phyloP scores from a whole-genome alignment of 1,284 basidiomycete genomes.

The Wallemia hederae region DNA sequence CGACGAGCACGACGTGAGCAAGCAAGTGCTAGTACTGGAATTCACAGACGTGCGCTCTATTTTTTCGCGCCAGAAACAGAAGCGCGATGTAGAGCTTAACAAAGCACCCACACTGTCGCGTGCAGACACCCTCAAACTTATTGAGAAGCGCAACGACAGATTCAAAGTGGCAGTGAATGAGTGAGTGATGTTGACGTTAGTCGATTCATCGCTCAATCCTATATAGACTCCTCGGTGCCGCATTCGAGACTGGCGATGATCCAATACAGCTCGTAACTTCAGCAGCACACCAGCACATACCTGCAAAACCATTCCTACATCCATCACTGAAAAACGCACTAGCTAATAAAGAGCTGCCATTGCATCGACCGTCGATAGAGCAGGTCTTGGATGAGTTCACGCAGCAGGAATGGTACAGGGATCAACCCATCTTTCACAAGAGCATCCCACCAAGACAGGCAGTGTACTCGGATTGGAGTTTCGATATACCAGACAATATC shows the following conservation, averaged over 20 bases:
- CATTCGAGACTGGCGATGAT: conserved; percentile 24
- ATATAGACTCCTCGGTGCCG: conserved; percentile 31
- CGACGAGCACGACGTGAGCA: conserved; percentile 19
- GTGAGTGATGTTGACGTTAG: conserved; percentile 17
- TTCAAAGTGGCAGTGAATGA: conserved; percentile 42
- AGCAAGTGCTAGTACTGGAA: conserved; percentile 42
- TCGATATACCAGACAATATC: not conserved
- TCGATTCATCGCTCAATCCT: not conserved
- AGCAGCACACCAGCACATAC: conserved; percentile 37
- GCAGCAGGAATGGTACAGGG: conserved; percentile 30
- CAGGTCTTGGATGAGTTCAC: conserved; percentile 29
- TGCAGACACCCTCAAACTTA: conserved; percentile 32
- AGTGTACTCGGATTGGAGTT: not conserved
- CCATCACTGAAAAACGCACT: conserved; percentile 2
- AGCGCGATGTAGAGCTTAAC: conserved; percentile 1
- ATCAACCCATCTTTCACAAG: conserved; percentile 19
- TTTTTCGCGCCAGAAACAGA: not conserved
- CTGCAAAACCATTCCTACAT: conserved; percentile 22
- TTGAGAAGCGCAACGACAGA: conserved; percentile 37
- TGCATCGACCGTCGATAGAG: conserved; percentile 28
- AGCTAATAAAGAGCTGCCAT: conserved; percentile 12
- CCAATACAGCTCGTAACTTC: conserved; percentile 30
- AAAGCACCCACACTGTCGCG: conserved; percentile 19
- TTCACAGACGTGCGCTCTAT: conserved; percentile 15
- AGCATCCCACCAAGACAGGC: not conserved